phyloP scores from a whole-genome alignment of 441 rosid species.

The Populus hybrid region DNA sequence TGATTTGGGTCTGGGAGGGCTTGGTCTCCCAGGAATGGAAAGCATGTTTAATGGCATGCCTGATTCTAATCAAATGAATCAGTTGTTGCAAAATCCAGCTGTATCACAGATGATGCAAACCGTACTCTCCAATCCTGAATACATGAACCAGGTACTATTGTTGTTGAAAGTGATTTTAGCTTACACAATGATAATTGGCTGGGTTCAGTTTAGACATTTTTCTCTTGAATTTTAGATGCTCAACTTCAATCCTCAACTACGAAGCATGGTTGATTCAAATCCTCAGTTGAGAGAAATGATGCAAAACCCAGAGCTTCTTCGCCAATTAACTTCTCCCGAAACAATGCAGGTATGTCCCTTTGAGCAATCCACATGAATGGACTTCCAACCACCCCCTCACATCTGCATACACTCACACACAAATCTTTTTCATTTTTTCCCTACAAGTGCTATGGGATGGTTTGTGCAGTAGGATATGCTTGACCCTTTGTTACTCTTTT shows the following conservation, averaged over 20 bases:
- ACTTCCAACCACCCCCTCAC: background rate
- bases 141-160: conserved; percentile 54
- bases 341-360: conserved; percentile 44
- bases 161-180: background rate
- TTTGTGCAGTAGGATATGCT: background rate
- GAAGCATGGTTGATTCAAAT: conserved; percentile 51
- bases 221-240: conserved; percentile 38
- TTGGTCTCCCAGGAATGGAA: conserved; percentile 48
- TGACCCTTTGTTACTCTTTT: background rate
- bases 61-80: conserved; percentile 41
- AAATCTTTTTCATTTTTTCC: background rate
- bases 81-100: conserved; percentile 61
- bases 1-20: no score
- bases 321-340: conserved; percentile 58
- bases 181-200: background rate
- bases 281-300: conserved; percentile 58
- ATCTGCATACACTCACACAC: background rate
- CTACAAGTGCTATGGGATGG: background rate
- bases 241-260: conserved; percentile 62
- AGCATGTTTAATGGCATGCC: conserved; percentile 38
- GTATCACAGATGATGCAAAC: conserved; percentile 54
- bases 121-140: conserved; percentile 56
- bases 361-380: background rate
- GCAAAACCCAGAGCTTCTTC: conserved; percentile 62
- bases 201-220: background rate